Percentiles rank a stretch among this genome's conserved stretches.
phyloP scores from a whole-genome alignment of 2,329 filamentous ascomycete genomes.

The Epichloe bromicola region DNA sequence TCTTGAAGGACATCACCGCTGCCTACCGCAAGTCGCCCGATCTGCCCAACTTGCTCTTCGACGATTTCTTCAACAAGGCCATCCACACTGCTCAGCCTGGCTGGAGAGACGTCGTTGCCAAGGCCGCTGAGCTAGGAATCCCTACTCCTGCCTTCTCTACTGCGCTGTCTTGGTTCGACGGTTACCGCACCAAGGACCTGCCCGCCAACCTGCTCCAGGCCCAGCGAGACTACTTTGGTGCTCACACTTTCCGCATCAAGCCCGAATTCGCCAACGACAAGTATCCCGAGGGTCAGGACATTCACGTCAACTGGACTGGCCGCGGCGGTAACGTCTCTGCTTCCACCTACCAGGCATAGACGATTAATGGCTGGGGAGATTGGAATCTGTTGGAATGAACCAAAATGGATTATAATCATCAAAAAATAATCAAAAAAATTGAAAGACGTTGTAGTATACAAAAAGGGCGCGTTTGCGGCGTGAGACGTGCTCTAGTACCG shows the following conservation, averaged over 20 bases:
- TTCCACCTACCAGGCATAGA: slow-evolving; percentile 92
- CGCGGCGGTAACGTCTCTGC: slow-evolving; percentile 94
- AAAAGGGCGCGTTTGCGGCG: too few species aligned
- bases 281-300: slow-evolving; percentile 76
- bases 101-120: slow-evolving; percentile 84
- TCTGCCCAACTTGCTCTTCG: slow-evolving; percentile 95
- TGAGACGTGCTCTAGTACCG: not conserved
- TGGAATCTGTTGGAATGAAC: not conserved
- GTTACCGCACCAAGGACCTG: slow-evolving; percentile 92
- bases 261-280: slow-evolving; percentile 62
- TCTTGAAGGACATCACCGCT: slow-evolving; percentile 98
- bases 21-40: slow-evolving; percentile 91
- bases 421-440: not conserved
- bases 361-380: not conserved
- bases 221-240: slow-evolving; percentile 98
- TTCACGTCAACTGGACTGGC: slow-evolving; percentile 99
- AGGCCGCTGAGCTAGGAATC: slow-evolving; percentile 87
- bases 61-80: slow-evolving; percentile 99
- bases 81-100: slow-evolving; percentile 92
- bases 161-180: slow-evolving; percentile 95
- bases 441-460: not conserved
- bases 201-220: slow-evolving; percentile 97
- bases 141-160: slow-evolving; percentile 95
- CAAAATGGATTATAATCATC: not conserved
- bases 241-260: slow-evolving; percentile 83